Base-by-base conservation (phyloP, 2,329 filamentous ascomycete species). In the Paracamarosporium sp. region DNA sequence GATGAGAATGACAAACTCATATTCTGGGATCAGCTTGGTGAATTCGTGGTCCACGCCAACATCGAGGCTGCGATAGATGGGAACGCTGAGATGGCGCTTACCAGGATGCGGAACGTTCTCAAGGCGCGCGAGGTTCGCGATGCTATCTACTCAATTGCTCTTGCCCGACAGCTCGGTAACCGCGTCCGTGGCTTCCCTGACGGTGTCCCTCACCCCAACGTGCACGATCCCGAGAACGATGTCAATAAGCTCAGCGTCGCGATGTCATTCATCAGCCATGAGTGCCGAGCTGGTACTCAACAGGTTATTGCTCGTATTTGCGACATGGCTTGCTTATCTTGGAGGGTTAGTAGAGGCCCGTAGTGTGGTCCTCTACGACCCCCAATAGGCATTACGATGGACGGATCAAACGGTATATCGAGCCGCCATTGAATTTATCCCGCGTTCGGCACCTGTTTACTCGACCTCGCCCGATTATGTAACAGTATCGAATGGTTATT, bases 81-180 rank as follows among this genome's bases (percentile, higher is more conserved):
- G 65, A 81, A 84, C 53, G 85, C 92, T 33, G 89, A 93, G 52
- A 84, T 87, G 25, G 85, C 86, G 1, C 80, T 97, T 28, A 77
- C 76, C 4, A 83, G 83, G 50, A 86, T 92, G 75, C 88, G 92
- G 30, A 84, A 84, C 55, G 82, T 94, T 22, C 83, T 97, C 12
- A 90, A 92, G 65, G 90, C 90, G 46, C 86, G 89, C 24, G 93
- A 97, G 78, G 95, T 94, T 69, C 88, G 93, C 52, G 93, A 97
- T 73, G 89, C 97, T 17, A 86, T 97, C 55, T 97, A 97, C 77
- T 95, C 91, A 0, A 89, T 97, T 63, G 91, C 91, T 8, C 86
- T 96, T 54, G 88, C 90, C 15, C 88, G 92, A 25, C 87, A 93
- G 61, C 82, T 93, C 48, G 88, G 90, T 44, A 87, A 88, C 30